Evolutionary conservation across 495 filamentous ascomycete genomes (phyloP), one percentile per base, ranked within the genome.

Genomic region (Tuber brumale): DNA sequence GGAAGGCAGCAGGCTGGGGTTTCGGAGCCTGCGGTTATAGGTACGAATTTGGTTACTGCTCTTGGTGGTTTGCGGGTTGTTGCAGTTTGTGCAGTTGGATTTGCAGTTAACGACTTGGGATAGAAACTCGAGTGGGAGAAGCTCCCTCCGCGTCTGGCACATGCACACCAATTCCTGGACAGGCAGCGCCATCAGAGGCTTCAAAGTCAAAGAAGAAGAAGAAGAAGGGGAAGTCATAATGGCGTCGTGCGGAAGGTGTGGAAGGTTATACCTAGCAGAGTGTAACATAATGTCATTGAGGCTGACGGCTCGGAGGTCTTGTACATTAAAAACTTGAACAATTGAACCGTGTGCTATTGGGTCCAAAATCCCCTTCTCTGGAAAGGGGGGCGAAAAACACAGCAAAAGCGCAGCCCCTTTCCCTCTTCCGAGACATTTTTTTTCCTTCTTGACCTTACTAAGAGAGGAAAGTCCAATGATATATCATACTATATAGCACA

Each of bases 121-220:
- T 18, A 79, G 78, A 79, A 66, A 76, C 73, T 39, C 41, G 73
- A 70, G 72, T 51, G 66, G 23, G 35, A 5, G 70, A 72, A 57
- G 42, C 23, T 37, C 43, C 73, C 8, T 27, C 69, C 27, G 72
- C 76, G 37, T 57, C 77, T 2, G 37, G 72, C n/a, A 35, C 44
- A 71, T 27, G 57, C 23, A 73, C 73, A 31, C 76, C 78, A 19
- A n/a, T 76, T 70, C 43, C 61, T 16, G 42, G 77, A 21, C 78
- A 79, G 70, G 73, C 48, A 31, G 73, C 70, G n/a, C 77, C 70
- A 21, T 66, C 74, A 70, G 71, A 46, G 35, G 69, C 73, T 39
- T 66, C 78, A 66, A 48, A 70, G 45, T 69, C 73, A 4, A 81
- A 81, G 72, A 81, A 81, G 27, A 81, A 81, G 72, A 81, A 81